Conservation (phyloP, 257 asterid species). For the Lycium ferocissimum region DNA sequence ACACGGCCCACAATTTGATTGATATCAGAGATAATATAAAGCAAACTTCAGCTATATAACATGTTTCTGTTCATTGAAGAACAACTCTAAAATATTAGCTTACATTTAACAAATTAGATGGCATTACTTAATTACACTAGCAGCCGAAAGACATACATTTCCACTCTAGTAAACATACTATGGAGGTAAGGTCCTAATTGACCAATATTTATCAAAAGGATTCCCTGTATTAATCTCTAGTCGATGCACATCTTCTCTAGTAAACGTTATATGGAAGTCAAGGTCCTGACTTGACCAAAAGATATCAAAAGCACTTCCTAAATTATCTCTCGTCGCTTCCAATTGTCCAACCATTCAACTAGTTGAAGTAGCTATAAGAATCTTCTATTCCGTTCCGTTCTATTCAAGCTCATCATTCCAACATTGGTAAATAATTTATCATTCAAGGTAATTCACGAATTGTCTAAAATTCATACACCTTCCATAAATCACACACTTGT, state of each 20-base stretch:
- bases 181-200: neutral
- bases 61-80: neutral
- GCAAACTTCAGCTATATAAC: neutral
- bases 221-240: neutral
- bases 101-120: neutral
- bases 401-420: neutral
- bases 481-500: neutral
- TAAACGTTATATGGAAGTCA: neutral
- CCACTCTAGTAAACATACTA: neutral
- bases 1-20: neutral
- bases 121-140: neutral
- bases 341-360: constrained; percentile 1
- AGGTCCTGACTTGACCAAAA: constrained; percentile 8
- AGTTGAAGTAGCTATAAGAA: neutral
- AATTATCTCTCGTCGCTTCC: neutral
- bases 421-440: neutral
- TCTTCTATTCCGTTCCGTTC: neutral
- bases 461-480: neutral
- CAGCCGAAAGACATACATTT: constrained; percentile 6
- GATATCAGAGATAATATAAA: constrained; percentile 16
- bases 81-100: neutral
- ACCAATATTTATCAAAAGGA: constrained; percentile 12
- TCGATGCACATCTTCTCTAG: neutral
- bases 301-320: constrained; percentile 9
- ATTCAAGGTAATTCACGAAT: neutral